phyloP scores from a whole-genome alignment of 352 stramenopile genomes.

The Globisporangium splendens region DNA sequence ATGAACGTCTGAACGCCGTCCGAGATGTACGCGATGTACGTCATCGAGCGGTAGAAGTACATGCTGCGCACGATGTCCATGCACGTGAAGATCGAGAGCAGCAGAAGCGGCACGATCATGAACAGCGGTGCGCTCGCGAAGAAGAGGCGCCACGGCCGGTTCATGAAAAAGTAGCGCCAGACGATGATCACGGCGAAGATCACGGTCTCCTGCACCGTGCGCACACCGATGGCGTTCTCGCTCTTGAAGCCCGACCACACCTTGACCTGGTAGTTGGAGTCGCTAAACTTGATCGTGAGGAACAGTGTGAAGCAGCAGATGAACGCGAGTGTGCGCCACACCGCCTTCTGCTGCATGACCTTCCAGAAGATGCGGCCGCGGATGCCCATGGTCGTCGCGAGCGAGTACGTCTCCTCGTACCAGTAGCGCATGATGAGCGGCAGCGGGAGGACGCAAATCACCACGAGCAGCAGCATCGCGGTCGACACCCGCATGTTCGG shows the following conservation, averaged over 20 bases:
- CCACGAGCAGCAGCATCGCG: slow-evolving; percentile 25
- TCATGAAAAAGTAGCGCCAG: slow-evolving; percentile 46
- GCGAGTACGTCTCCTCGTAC: slow-evolving; percentile 41
- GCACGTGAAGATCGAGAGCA: slow-evolving; percentile 23
- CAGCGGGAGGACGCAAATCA: slow-evolving; percentile 24
- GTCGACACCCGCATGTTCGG: slow-evolving; percentile 10
- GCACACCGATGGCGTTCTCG: slow-evolving; percentile 19
- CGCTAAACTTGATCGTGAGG: slow-evolving; percentile 26
- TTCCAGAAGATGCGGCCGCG: slow-evolving; percentile 39
- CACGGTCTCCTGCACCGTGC: slow-evolving; percentile 20
- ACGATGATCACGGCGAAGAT: slow-evolving; percentile 21
- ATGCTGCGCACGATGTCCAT: slow-evolving; percentile 26
- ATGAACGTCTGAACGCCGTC: slow-evolving; percentile 21
- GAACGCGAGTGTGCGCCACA: slow-evolving; percentile 44
- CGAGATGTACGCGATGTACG: slow-evolving; percentile 18
- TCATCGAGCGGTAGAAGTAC: slow-evolving; percentile 31
- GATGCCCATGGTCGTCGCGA: slow-evolving; percentile 33
- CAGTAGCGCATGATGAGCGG: slow-evolving; percentile 35
- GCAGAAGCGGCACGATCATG: slow-evolving; percentile 23
- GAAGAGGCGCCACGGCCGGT: slow-evolving; percentile 35
- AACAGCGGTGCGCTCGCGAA: slow-evolving; percentile 25
- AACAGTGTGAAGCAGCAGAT: slow-evolving; percentile 44
- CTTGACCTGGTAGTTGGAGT: slow-evolving; percentile 16
- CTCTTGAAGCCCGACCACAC: slow-evolving; percentile 23
- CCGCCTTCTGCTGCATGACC: slow-evolving; percentile 50